Conservation (phyloP, 805 yeast genomes). For the Yamadazyma ubonensis region DNA sequence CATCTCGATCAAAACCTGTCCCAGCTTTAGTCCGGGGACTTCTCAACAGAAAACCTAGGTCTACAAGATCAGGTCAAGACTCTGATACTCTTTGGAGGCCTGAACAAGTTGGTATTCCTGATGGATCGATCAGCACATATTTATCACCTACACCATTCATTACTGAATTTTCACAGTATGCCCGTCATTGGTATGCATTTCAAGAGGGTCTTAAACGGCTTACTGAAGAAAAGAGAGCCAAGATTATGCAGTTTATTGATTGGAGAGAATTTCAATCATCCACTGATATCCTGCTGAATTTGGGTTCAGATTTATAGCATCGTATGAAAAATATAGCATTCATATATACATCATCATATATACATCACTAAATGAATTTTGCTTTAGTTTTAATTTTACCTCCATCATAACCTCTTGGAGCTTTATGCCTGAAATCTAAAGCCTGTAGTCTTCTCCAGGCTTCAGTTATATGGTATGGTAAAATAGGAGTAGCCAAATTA, state of each 20-base stretch:
- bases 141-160: slow-evolving; percentile 25
- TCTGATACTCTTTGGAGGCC: slow-evolving; percentile 13
- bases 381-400: slow-evolving; percentile 57
- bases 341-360: neutral
- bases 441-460: slow-evolving; percentile 83
- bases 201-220: slow-evolving; percentile 25
- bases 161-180: slow-evolving; percentile 32
- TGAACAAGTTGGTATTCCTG: slow-evolving; percentile 32
- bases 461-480: slow-evolving; percentile 79
- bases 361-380: slow-evolving; percentile 40
- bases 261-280: slow-evolving; percentile 41
- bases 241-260: slow-evolving; percentile 27
- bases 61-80: slow-evolving; percentile 12
- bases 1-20: slow-evolving; percentile 34
- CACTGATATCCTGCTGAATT: too few species aligned
- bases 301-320: too few species aligned
- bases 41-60: slow-evolving; percentile 18
- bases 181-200: slow-evolving; percentile 33
- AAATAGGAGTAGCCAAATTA: slow-evolving; percentile 72
- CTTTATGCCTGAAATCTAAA: slow-evolving; percentile 53
- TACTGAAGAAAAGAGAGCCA: slow-evolving; percentile 13
- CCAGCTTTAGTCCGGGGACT: slow-evolving; percentile 31
- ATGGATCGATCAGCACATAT: slow-evolving; percentile 29
- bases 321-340: too few species aligned
- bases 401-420: slow-evolving; percentile 70